phyloP scores from a whole-genome alignment of 768 basidiomycete genomes.

The Auricularia sp. region DNA sequence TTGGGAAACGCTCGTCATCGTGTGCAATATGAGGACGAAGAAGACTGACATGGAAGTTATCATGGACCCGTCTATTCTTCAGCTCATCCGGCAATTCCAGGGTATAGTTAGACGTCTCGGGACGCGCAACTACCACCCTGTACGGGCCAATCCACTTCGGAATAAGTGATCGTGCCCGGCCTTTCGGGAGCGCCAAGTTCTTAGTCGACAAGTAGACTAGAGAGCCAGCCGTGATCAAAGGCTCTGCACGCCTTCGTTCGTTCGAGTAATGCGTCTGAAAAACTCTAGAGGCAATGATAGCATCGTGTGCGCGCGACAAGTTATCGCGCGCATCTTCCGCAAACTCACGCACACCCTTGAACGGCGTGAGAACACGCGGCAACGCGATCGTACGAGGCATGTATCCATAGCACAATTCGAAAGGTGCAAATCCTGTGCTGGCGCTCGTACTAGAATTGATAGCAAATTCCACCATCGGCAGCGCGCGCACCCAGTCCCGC shows the following conservation, averaged over 20 bases:
- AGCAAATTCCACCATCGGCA: constrained; percentile 14
- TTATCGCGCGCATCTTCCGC: constrained; percentile 16
- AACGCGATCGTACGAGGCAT: not conserved
- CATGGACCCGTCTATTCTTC: constrained; percentile 4
- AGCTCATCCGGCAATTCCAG: constrained; percentile 11
- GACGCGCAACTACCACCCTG: constrained; percentile 14
- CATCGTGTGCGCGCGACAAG: constrained; percentile 26
- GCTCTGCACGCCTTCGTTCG: constrained; percentile 10
- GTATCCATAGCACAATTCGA: constrained; percentile 1
- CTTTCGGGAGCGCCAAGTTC: not conserved
- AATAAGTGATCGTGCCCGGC: constrained; percentile 18
- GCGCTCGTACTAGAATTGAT: constrained; percentile 14
- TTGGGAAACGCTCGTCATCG: constrained; percentile 12
- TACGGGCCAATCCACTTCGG: constrained; percentile 34
- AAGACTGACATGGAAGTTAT: constrained; percentile 9
- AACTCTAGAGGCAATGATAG: constrained; percentile 25
- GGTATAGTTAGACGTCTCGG: constrained; percentile 4
- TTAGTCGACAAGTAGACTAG: constrained; percentile 18
- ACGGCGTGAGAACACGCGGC: not conserved
- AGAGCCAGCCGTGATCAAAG: constrained; percentile 14
- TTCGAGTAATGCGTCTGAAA: constrained; percentile 26
- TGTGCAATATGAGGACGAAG: constrained; percentile 9
- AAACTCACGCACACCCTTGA: constrained; percentile 18
- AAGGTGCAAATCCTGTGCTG: constrained; percentile 12
- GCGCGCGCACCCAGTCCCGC: constrained; percentile 13